These are phyloP conservation scores for Gaillardinia entomophila DNA, from an alignment of 805 yeast species.

Conservation along the genomic window DNA sequence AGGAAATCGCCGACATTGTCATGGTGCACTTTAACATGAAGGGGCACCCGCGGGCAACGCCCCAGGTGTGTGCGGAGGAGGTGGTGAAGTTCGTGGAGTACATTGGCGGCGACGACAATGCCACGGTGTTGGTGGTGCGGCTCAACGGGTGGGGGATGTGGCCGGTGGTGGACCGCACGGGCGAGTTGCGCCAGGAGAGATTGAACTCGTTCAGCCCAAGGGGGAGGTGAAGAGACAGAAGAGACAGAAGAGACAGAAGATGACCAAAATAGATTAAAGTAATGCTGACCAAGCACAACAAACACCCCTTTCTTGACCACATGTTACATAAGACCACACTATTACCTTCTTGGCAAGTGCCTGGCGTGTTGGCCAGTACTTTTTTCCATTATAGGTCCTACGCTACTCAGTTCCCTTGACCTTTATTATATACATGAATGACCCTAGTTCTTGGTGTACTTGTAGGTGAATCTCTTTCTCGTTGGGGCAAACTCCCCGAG, in stretches of 20 bases:
- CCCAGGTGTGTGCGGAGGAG: slow-evolving; percentile 82
- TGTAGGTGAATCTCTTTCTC: slow-evolving; percentile 79
- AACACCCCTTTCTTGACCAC: background rate
- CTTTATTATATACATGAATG: background rate
- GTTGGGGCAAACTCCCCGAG: slow-evolving; percentile 95
- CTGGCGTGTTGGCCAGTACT: background rate
- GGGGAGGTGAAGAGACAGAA: too few relatives aligned
- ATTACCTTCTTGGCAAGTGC: background rate
- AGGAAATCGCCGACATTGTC: slow-evolving; percentile 83
- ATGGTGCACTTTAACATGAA: slow-evolving; percentile 58
- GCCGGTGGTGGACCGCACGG: slow-evolving; percentile 82
- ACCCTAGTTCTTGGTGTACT: slow-evolving; percentile 61
- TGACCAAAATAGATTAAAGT: too few relatives aligned
- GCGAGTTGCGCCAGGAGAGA: slow-evolving; percentile 69
- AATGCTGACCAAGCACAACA: too few relatives aligned
- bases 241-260: too few relatives aligned
- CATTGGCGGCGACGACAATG: slow-evolving; percentile 90
- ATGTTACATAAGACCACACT: slow-evolving; percentile 6
- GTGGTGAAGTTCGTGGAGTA: slow-evolving; percentile 78
- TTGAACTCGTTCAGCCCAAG: slow-evolving; percentile 42
- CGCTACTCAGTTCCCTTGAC: background rate
- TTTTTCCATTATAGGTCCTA: background rate
- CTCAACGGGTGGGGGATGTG: slow-evolving; percentile 92
- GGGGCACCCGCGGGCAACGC: slow-evolving; percentile 70
- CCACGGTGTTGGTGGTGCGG: slow-evolving; percentile 81